A percentile compares a stretch with the other conserved stretches of the same genome.
Evolutionary conservation across 1,284 basidiomycete genomes (phyloP).

Genomic region (Ceratobasidium sp.): DNA sequence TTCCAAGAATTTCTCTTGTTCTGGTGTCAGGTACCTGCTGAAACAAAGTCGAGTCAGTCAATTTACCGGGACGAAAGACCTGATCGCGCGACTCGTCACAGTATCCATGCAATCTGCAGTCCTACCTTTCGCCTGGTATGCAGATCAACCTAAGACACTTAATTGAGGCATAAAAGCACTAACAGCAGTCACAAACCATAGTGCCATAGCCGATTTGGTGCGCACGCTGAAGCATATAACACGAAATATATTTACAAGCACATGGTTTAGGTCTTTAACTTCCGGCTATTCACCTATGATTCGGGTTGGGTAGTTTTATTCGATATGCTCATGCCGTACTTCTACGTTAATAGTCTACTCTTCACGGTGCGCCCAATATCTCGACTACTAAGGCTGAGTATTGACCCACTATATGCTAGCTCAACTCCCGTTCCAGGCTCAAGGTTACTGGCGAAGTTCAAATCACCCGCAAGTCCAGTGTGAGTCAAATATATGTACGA

Average conservation of each 20-base stretch:
- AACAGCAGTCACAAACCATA: background rate
- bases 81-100: constrained; percentile 22
- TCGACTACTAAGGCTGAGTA: background rate
- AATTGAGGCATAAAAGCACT: background rate
- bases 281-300: background rate
- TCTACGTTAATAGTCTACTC: constrained; percentile 31
- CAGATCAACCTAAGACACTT: background rate
- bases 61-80: constrained; percentile 22
- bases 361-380: constrained; percentile 13
- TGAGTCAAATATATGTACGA: background rate
- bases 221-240: background rate
- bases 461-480: constrained; percentile 1
- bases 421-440: constrained; percentile 20
- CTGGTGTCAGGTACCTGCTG: constrained; percentile 17
- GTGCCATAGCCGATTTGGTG: constrained; percentile 25
- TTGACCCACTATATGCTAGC: constrained; percentile 1
- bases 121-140: constrained; percentile 32
- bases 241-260: background rate
- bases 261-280: constrained; percentile 29
- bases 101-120: constrained; percentile 35
- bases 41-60: constrained; percentile 2
- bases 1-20: background rate
- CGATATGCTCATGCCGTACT: constrained; percentile 33
- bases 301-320: constrained; percentile 17
- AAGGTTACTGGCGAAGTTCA: background rate